Evolutionary conservation across 768 basidiomycete species (phyloP).

Genomic region (Naganishia randhawae): DNA sequence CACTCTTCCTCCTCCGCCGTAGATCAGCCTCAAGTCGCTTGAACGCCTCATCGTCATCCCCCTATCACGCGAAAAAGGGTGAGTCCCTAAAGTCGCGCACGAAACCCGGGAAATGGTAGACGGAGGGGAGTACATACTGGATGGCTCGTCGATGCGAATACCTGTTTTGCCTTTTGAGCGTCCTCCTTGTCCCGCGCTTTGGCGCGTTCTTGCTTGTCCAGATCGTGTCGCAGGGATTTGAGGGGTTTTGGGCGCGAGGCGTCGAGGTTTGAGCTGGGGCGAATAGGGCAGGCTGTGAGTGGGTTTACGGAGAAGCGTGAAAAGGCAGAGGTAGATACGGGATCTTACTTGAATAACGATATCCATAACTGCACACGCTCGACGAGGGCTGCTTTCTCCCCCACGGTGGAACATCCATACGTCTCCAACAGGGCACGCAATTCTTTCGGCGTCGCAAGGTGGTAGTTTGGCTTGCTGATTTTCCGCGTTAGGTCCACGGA

Average conservation of each 20-base stretch:
- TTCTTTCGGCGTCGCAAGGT: slow-evolving; percentile 40
- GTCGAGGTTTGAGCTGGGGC: slow-evolving; percentile 43
- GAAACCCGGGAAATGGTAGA: neutral
- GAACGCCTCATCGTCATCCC: slow-evolving; percentile 21
- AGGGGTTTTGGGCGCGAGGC: slow-evolving; percentile 44
- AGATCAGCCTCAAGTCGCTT: slow-evolving; percentile 5
- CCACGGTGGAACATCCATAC: slow-evolving; percentile 38
- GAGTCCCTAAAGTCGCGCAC: neutral
- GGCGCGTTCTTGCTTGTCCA: slow-evolving; percentile 36
- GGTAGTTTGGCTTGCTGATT: slow-evolving; percentile 46
- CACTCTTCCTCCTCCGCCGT: slow-evolving; percentile 3
- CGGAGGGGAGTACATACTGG: neutral
- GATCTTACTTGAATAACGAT: slow-evolving; percentile 45
- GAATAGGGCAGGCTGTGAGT: neutral
- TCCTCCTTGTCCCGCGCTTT: slow-evolving; percentile 40
- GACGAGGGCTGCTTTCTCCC: slow-evolving; percentile 39
- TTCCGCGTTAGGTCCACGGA: slow-evolving; percentile 35
- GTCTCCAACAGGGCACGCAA: slow-evolving; percentile 35
- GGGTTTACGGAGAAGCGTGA: neutral
- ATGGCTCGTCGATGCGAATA: neutral
- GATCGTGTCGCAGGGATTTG: slow-evolving; percentile 37
- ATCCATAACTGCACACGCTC: slow-evolving; percentile 47
- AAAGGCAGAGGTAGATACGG: neutral
- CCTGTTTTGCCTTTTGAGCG: slow-evolving; percentile 35
- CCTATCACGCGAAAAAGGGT: neutral